These are phyloP conservation scores for Gynochthodes officinalis DNA, from an alignment of 257 asterid species.

Conservation along the genomic window DNA sequence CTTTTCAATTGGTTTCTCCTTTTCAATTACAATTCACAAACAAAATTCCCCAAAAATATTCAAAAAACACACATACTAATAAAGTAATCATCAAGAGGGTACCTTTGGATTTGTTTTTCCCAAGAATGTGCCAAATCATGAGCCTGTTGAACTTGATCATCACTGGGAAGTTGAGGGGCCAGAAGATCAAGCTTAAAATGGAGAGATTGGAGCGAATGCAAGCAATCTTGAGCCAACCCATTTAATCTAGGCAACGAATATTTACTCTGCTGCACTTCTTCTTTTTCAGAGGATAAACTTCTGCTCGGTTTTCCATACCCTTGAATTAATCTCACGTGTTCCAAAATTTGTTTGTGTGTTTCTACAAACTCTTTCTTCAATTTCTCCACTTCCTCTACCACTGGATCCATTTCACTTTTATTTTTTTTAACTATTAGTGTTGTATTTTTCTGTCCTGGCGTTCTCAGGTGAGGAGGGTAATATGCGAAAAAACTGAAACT, in stretches of 20 bases:
- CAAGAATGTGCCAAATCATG: conserved; percentile 64
- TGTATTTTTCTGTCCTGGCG: neutral
- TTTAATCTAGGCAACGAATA: conserved; percentile 82
- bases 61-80: neutral
- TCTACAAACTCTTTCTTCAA: conserved; percentile 54
- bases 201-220: conserved; percentile 59
- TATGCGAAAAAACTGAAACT: too few relatives aligned
- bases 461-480: too few relatives aligned
- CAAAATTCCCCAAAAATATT: neutral
- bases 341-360: conserved; percentile 38
- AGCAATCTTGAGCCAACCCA: conserved; percentile 86
- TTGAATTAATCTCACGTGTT: conserved; percentile 53
- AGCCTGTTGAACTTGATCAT: conserved; percentile 62
- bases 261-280: conserved; percentile 23
- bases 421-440: neutral
- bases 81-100: conserved; percentile 3
- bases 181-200: conserved; percentile 87
- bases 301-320: conserved; percentile 55
- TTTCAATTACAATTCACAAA: neutral
- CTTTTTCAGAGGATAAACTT: conserved; percentile 22
- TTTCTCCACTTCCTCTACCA: conserved; percentile 66
- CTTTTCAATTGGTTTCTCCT: neutral
- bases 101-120: conserved; percentile 75
- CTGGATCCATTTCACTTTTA: conserved; percentile 59
- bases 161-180: conserved; percentile 71